Base-by-base conservation (phyloP, 73 alveolate genomes). In the Breviolum minutum region DNA sequence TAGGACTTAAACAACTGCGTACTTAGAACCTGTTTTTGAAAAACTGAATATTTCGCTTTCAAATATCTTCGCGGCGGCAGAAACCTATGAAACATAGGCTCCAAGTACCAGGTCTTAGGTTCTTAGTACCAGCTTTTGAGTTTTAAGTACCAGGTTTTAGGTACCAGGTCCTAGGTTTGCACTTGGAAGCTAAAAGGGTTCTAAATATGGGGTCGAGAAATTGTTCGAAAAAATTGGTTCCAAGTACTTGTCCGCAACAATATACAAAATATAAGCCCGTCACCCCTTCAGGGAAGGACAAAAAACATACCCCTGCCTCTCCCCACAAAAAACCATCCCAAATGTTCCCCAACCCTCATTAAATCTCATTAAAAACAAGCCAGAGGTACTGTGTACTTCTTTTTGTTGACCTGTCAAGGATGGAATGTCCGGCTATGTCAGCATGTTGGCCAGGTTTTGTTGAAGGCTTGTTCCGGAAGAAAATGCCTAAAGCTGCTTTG, bases 351-450 rank as follows among this genome's bases (percentile, higher is more conserved):
- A 40, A 40, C 54, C 54, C 54, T 40, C 54, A 40, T 22, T 17
- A 82, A 29, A 48, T 3, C 54, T 40, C 54, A 40, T 22, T 17
- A 82, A 29, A 48, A 26, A 19, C 83, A 90, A 32, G 92, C 71
- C 92, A 61, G 96, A 73, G 17, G 48, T 8, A 26, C 97, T 48
- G 97, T 74, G 60, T 40, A 91, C 66, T 91, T 91, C 80, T 20
- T 20, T 91, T 26, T 91, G 89, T 91, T 91, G 80, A 91, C 97
- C 97, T 91, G 90, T 11, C 69, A 14, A 80, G 30, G 77, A 22
- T 68, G 77, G 77, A 1, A 68, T 68, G 77, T 17, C 77, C 77
- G 24, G n/a, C 77, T 68, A 68, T 2, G 24, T 66, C 8, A 14
- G 17, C 77, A 14, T 17, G 77, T 68, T 68, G n/a, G 54, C 5